Percentiles rank a stretch among this genome's conserved stretches.
Conservation (phyloP, 2,329 filamentous ascomycete genomes). For the Tothia fuscella region DNA sequence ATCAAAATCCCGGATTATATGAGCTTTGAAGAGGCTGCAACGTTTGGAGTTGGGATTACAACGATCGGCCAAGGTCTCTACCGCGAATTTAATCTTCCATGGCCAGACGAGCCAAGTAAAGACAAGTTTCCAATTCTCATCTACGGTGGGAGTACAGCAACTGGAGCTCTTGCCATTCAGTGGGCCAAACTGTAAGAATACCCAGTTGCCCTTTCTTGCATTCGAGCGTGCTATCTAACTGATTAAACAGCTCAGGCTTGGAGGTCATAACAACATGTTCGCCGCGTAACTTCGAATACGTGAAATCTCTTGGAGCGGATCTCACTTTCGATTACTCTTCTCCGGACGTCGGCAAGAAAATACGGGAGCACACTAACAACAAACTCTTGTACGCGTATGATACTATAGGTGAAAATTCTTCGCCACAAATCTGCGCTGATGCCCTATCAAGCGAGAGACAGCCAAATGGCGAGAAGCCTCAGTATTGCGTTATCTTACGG, state of each 20-base stretch:
- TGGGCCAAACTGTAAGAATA: constrained; percentile 32
- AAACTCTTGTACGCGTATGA: constrained; percentile 36
- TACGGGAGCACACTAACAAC: constrained; percentile 34
- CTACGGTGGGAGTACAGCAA: constrained; percentile 41
- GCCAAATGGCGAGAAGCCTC: constrained; percentile 21
- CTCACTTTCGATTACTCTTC: constrained; percentile 40
- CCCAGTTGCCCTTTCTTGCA: too few relatives aligned
- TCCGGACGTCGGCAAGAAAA: constrained; percentile 32
- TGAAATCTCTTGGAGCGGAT: constrained; percentile 36
- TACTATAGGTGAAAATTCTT: constrained; percentile 33
- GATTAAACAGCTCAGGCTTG: constrained; percentile 26
- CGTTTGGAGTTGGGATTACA: constrained; percentile 38
- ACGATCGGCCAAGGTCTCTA: constrained; percentile 40
- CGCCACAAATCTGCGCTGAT: constrained; percentile 27
- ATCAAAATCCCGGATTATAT: constrained; percentile 36
- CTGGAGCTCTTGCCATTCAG: constrained; percentile 38
- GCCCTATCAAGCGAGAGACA: constrained; percentile 26
- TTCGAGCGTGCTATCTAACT: too few relatives aligned
- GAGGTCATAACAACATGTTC: constrained; percentile 36
- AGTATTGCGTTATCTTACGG: constrained; percentile 31
- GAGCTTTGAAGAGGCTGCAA: constrained; percentile 41
- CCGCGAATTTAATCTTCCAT: constrained; percentile 30
- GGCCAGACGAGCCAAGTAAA: constrained; percentile 18
- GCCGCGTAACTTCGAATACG: constrained; percentile 36
- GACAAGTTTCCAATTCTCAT: constrained; percentile 33